Conservation (phyloP, 2,329 filamentous ascomycete species). For the Colletotrichum salicis region DNA sequence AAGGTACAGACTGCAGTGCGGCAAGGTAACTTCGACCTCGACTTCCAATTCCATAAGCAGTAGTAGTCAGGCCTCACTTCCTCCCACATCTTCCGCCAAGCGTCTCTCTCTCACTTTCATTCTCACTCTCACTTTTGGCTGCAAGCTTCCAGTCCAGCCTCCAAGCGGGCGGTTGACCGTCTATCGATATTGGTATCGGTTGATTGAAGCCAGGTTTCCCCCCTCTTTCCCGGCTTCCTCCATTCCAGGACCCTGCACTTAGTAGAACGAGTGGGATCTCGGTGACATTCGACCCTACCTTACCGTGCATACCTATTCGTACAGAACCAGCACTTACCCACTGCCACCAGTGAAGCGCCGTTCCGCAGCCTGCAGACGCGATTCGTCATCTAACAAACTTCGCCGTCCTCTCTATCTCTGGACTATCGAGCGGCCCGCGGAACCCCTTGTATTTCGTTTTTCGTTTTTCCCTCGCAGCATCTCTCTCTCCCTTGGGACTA, state of each 20-base stretch:
- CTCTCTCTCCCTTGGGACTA: slow-evolving; percentile 6
- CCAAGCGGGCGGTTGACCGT: background rate
- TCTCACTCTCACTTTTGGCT: background rate
- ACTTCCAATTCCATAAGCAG: too few species aligned
- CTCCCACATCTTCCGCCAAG: slow-evolving; percentile 21
- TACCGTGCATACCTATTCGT: too few species aligned
- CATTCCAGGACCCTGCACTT: background rate
- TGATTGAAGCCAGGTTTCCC: slow-evolving; percentile 2
- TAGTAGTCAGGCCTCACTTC: background rate
- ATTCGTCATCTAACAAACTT: slow-evolving; percentile 11
- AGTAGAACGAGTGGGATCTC: background rate
- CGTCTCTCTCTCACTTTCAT: background rate
- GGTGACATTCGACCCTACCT: slow-evolving; percentile 14
- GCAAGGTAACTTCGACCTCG: background rate
- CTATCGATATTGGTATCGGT: slow-evolving; percentile 11
- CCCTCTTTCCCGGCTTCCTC: slow-evolving; percentile 11
- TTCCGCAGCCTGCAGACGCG: background rate
- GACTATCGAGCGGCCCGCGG: background rate
- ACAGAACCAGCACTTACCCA: background rate
- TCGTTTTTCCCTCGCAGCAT: background rate
- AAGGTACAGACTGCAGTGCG: background rate
- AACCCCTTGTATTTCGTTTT: slow-evolving; percentile 9
- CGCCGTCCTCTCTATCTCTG: slow-evolving; percentile 4
- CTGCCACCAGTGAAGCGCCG: background rate
- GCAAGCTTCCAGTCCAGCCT: too few species aligned